These are phyloP conservation scores for Solanum appendiculatum DNA, from an alignment of 257 asterid species.

Conservation along the genomic window DNA sequence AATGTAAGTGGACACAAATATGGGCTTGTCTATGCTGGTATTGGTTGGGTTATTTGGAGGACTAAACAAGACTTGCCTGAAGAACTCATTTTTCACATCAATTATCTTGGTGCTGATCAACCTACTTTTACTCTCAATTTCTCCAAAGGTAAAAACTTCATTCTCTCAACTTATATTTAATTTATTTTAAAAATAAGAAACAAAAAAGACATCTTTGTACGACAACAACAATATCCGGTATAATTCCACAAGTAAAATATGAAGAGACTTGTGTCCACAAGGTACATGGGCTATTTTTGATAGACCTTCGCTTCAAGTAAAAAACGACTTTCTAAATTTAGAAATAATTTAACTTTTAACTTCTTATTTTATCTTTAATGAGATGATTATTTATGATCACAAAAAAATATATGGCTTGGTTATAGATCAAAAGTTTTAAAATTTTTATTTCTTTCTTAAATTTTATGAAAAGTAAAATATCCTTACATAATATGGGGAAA, in stretches of 20 bases:
- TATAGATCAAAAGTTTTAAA: not conserved
- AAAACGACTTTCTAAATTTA: too few species aligned
- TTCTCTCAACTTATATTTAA: not conserved
- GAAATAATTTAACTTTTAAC: not conserved
- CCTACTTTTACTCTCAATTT: constrained; percentile 29
- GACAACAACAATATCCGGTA: too few species aligned
- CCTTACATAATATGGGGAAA: too few species aligned
- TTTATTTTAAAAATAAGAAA: too few species aligned
- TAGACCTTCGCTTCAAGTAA: too few species aligned
- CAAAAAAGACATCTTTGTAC: too few species aligned
- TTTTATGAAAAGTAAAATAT: too few species aligned
- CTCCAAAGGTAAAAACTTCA: constrained; percentile 16
- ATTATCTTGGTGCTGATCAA: constrained; percentile 33
- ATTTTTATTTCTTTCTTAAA: too few species aligned
- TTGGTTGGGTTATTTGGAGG: constrained; percentile 29
- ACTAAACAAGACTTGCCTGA: constrained; percentile 25
- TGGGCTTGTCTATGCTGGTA: constrained; percentile 30
- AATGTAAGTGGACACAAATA: constrained; percentile 32
- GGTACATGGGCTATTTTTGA: too few species aligned
- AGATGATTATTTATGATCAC: not conserved
- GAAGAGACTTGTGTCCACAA: not conserved
- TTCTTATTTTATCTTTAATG: not conserved
- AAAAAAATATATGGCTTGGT: not conserved
- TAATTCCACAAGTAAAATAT: not conserved
- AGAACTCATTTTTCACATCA: constrained; percentile 28